phyloP scores from a whole-genome alignment of 352 stramenopile genomes.

The Globisporangium carolinianum region DNA sequence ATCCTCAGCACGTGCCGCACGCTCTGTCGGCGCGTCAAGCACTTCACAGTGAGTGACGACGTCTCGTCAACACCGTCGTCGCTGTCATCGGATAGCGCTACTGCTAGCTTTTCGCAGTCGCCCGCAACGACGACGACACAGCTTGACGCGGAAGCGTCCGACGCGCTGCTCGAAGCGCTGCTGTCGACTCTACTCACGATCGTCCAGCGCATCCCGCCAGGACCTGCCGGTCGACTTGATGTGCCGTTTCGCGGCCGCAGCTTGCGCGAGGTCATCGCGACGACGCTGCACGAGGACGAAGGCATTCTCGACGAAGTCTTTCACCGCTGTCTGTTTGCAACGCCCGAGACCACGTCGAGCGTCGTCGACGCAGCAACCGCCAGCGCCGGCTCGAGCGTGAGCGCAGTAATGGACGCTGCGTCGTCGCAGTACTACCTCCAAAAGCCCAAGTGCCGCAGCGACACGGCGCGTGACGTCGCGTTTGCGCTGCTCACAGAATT shows the following conservation, averaged over 20 bases:
- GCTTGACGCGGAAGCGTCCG: constrained; percentile 2
- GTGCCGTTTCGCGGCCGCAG: constrained; percentile 33
- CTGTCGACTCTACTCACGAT: constrained; percentile 54
- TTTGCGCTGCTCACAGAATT: constrained; percentile 76
- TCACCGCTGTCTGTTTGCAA: constrained; percentile 61
- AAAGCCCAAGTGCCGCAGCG: constrained; percentile 77
- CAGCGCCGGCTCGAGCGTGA: background rate
- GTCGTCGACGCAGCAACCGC: constrained; percentile 13
- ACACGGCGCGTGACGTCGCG: constrained; percentile 59
- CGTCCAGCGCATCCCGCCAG: constrained; percentile 45
- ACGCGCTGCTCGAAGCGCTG: constrained; percentile 44
- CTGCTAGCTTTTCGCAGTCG: background rate
- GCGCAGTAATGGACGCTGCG: constrained; percentile 10
- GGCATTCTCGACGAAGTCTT: constrained; percentile 68
- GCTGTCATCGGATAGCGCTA: too few species aligned
- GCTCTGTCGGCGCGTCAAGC: constrained; percentile 44
- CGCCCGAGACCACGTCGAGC: constrained; percentile 19
- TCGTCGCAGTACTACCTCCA: constrained; percentile 71
- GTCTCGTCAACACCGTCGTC: background rate
- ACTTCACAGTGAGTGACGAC: constrained; percentile 20
- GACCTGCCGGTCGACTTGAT: constrained; percentile 37
- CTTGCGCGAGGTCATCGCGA: constrained; percentile 40
- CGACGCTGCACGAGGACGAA: constrained; percentile 44
- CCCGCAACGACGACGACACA: background rate
- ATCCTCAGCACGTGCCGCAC: constrained; percentile 39